Evolutionary conservation across 2,329 filamentous ascomycete genomes (phyloP), one percentile per base, ranked within the genome.

Genomic region (Hypoxylon sp.): DNA sequence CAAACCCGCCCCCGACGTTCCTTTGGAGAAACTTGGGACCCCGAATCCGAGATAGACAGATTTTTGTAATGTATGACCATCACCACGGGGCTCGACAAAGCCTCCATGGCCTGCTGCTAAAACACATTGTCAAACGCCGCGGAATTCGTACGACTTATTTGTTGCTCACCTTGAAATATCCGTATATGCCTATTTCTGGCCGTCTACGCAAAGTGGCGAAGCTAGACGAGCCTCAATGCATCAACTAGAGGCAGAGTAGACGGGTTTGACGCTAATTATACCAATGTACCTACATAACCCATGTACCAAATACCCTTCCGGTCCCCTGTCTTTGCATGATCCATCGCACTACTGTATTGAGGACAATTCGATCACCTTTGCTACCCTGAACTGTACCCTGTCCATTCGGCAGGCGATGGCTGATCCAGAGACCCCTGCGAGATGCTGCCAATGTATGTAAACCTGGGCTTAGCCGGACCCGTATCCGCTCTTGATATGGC

Each of bases 401-500:
- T 75, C 76, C 72, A 77, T 74, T 77, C 76, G 78, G 78, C 77
- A 79, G 78, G 72, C 74, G 74, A 77, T 80, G 78, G 78, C 75
- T 76, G 74, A 74, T 75, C 73, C 29, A 31, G 6, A 75, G 74
- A 80, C 78, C 79, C 78, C 75, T 78, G 75, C 72, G 65, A 62
- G 62, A 72, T 75, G 68, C 75, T 76, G 72, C 75, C 73, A 73
- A 75, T 70, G 67, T 67, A 77, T 80, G 78, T 76, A 79, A 74
- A 74, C 74, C 76, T 77, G 77, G 79, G 76, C 78, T 78, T 79
- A 76, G 79, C 81, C 81, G 81, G 81, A 78, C 80, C 68, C 80
- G 80, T 79, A 80, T 81, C 81, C 81, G 81, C 80, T 81, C 78
- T 77, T 79, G 78, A 81, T 80, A 80, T 79, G 78, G 78, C 78